Evolutionary conservation across 2,329 filamentous ascomycete genomes (phyloP).

Genomic region (Byssothecium circinans): DNA sequence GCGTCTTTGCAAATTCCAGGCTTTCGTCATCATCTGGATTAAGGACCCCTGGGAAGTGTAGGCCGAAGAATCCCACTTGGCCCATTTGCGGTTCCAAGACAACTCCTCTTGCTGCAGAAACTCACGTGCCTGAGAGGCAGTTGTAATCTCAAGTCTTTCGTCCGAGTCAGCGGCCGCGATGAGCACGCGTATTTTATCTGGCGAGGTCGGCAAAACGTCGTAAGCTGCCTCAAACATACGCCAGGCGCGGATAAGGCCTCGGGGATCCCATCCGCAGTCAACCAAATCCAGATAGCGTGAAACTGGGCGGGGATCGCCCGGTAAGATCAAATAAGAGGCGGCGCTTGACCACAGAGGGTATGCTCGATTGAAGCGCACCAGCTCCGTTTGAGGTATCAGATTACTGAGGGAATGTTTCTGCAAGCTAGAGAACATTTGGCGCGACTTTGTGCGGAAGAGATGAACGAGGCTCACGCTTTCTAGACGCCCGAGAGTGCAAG

Average conservation of each 20-base stretch:
- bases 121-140: constrained; percentile 3
- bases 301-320: constrained; percentile 5
- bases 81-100: background rate
- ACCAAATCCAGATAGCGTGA: constrained; percentile 9
- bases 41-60: background rate
- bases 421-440: constrained; percentile 1
- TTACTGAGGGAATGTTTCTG: background rate
- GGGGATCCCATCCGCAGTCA: constrained; percentile 1
- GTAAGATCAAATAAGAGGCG: constrained; percentile 6
- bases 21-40: constrained; percentile 6
- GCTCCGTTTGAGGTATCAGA: background rate
- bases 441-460: background rate
- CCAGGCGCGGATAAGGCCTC: constrained; percentile 10
- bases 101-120: constrained; percentile 9
- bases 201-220: constrained; percentile 1
- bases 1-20: constrained; percentile 6
- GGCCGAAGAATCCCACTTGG: background rate
- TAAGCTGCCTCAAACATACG: constrained; percentile 10
- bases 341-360: constrained; percentile 9
- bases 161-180: background rate
- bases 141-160: constrained; percentile 3
- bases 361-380: constrained; percentile 9
- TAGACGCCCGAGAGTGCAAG: background rate
- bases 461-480: constrained; percentile 4
- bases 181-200: constrained; percentile 6